Base-by-base conservation (phyloP, 345 rosid genomes). In the Stellera chamaejasme region DNA sequence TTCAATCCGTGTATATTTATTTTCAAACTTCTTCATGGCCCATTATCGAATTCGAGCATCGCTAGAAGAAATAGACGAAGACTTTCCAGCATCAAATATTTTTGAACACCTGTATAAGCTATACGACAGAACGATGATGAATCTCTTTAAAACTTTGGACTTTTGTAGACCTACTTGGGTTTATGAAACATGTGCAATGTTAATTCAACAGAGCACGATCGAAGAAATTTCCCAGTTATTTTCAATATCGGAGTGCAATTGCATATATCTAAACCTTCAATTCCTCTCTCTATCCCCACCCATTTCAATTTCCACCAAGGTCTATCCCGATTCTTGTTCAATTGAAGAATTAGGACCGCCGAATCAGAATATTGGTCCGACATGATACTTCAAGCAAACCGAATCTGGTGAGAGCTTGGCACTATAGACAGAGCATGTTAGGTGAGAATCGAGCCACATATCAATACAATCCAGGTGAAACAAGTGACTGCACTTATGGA, bases 11-110 rank as follows among this genome's bases (percentile, higher is more conserved):
- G 76, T 87, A 67, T 87, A 90, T 62, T 88, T 78, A 60, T 73
- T 81, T 76, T 77, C 95, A 62, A 95, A 85, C 75, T 87, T 90
- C 74, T 85, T 94, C 52, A 85, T 64, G 41, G 95, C 81, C 96
- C 97, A 94, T 62, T 83, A 79, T 83, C 99, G 80, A 62, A 77
- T 65, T 41, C 99, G 96, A 50, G 99, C 99, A 83, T 94, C 99
- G 78, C 96, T 89, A 27, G 99, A 83, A 47, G 82, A 66, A 67
- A 94, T 85, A 39, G 97, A 82, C 25, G 97, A 87, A 51, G 95
- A 85, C 61, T 68, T 90, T 68, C 99, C 82, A 36, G 95, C 95
- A 79, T 90, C 99, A 57, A 87, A 87, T 68, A 94, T 68, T 75
- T 90, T 94, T 64, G 99, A 84, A 46, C 99, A 95, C 55, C 83